These are phyloP conservation scores for Mortierella sp. DNA, from an alignment of 371 early-diverging fungal genomes.

Conservation along the genomic window DNA sequence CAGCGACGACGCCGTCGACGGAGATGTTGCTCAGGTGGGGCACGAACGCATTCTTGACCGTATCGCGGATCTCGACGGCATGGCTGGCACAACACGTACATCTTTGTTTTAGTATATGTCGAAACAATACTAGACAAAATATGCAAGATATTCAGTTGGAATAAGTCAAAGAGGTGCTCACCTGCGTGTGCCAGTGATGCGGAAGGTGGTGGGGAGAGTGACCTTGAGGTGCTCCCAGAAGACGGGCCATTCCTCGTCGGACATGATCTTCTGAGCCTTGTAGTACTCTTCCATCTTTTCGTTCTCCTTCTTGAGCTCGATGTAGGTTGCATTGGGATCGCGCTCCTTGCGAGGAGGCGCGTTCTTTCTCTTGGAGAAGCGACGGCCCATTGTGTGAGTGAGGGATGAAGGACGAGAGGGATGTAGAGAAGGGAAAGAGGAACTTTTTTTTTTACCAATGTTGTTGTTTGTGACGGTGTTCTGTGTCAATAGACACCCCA, in stretches of 20 bases:
- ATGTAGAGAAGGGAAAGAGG: background rate
- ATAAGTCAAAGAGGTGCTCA: slow-evolving; percentile 35
- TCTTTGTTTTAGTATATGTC: no score
- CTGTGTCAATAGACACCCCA: background rate
- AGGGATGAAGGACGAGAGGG: background rate
- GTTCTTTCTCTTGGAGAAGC: slow-evolving; percentile 43
- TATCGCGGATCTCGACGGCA: slow-evolving; percentile 55
- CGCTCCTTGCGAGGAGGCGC: slow-evolving; percentile 51
- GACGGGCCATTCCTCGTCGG: slow-evolving; percentile 84
- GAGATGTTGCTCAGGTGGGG: slow-evolving; percentile 58
- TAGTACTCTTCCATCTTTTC: slow-evolving; percentile 78
- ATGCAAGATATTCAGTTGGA: no score
- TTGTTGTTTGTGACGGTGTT: slow-evolving; percentile 3
- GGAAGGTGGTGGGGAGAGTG: slow-evolving; percentile 90
- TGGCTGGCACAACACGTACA: slow-evolving; percentile 11
- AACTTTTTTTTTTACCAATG: background rate
- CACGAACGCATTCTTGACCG: slow-evolving; percentile 56
- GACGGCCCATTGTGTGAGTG: slow-evolving; percentile 33
- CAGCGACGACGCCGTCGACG: slow-evolving; percentile 76
- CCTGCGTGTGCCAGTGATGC: slow-evolving; percentile 92
- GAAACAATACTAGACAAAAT: background rate
- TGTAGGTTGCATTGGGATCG: slow-evolving; percentile 44
- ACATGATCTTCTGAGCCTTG: slow-evolving; percentile 85
- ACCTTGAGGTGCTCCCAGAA: slow-evolving; percentile 74
- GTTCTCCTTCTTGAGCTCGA: slow-evolving; percentile 70